A percentile compares a stretch with the other conserved stretches of the same genome.
Conservation (phyloP, 176 grass and related monocot genomes). For the Cenchrus purpureus region DNA sequence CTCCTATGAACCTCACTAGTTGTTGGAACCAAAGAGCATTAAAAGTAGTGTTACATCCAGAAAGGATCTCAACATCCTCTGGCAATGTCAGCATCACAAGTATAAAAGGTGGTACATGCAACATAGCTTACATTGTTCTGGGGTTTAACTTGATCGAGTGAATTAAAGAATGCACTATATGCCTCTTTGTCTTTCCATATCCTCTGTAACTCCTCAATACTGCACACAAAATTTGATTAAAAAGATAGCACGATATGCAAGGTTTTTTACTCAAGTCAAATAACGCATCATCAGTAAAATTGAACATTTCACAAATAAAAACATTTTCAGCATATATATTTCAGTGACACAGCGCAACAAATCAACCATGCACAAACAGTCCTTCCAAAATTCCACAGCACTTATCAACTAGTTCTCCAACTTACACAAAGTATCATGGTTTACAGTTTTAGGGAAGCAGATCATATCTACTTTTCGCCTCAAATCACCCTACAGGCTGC, state of each 20-base stretch:
- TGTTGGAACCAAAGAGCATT: background rate
- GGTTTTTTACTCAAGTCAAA: conserved; percentile 17
- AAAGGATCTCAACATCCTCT: background rate
- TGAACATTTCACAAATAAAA: conserved; percentile 38
- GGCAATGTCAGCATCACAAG: conserved; percentile 27
- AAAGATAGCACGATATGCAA: background rate
- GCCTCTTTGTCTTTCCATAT: conserved; percentile 84
- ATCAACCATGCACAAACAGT: conserved; percentile 6
- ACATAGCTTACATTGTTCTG: conserved; percentile 90
- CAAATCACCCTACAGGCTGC: conserved; percentile 17
- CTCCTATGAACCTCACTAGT: conserved; percentile 5
- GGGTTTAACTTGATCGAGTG: conserved; percentile 97
- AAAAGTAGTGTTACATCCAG: background rate
- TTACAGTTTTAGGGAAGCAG: background rate
- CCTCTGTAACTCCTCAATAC: conserved; percentile 87
- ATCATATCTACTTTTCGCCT: background rate
- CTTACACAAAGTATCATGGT: background rate
- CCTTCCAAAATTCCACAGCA: conserved; percentile 26
- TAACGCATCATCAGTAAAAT: conserved; percentile 1
- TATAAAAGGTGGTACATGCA: conserved; percentile 20
- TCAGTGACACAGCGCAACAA: conserved; percentile 22
- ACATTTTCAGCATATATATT: background rate
- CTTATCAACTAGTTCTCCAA: conserved; percentile 4
- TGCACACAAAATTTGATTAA: conserved; percentile 52
- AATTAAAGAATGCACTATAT: conserved; percentile 90